These are phyloP conservation scores for Myxozyma monticola DNA, from an alignment of 805 yeast species.

Conservation along the genomic window DNA sequence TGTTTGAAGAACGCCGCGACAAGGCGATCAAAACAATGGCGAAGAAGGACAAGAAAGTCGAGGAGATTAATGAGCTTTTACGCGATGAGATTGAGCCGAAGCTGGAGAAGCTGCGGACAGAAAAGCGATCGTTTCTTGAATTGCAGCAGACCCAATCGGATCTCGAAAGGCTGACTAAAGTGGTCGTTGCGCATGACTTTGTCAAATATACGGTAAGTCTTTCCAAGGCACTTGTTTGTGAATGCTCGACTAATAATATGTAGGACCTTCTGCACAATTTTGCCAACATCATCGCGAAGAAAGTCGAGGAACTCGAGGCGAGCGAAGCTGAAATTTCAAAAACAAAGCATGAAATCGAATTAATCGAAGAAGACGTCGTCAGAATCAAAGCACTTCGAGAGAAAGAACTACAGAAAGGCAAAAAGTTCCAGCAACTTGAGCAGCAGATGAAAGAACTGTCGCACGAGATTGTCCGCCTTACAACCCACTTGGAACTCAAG, in stretches of 20 bases:
- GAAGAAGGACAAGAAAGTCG: constrained; percentile 82
- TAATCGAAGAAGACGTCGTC: constrained; percentile 61
- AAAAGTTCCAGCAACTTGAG: constrained; percentile 61
- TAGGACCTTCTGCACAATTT: constrained; percentile 18
- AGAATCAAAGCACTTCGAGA: constrained; percentile 55
- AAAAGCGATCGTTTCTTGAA: constrained; percentile 79
- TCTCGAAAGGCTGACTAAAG: constrained; percentile 68
- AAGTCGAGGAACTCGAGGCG: constrained; percentile 10
- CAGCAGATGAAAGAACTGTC: constrained; percentile 53
- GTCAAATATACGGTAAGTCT: constrained; percentile 41
- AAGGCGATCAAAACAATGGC: constrained; percentile 90
- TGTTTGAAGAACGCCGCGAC: constrained; percentile 90
- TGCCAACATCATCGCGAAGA: constrained; percentile 9
- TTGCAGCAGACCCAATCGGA: constrained; percentile 82
- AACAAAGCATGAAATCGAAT: constrained; percentile 50
- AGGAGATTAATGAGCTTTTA: constrained; percentile 69
- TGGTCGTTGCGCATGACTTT: constrained; percentile 78
- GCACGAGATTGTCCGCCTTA: constrained; percentile 65
- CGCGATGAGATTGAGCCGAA: constrained; percentile 92
- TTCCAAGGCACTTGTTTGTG: background rate
- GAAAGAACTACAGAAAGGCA: constrained; percentile 60
- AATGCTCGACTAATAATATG: background rate
- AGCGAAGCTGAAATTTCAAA: constrained; percentile 9
- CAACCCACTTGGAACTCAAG: constrained; percentile 62
- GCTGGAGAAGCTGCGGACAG: constrained; percentile 72